phyloP scores from a whole-genome alignment of 2,329 filamentous ascomycete genomes.

The Pyricularia grisea region DNA sequence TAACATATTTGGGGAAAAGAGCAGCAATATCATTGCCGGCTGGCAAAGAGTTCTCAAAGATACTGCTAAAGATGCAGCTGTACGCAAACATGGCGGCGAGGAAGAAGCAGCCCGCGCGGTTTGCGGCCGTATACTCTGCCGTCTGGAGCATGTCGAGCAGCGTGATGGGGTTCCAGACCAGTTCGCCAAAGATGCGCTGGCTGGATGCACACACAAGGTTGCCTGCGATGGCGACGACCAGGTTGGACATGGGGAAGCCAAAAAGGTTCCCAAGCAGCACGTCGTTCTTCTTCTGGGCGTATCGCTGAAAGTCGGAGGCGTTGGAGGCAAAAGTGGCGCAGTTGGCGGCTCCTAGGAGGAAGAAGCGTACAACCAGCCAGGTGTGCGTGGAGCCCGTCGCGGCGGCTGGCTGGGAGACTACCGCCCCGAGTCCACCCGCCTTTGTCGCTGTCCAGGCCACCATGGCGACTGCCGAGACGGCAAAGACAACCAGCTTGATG shows the following conservation, averaged over 20 bases:
- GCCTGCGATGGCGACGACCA: conserved; percentile 27
- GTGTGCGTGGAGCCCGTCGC: conserved; percentile 21
- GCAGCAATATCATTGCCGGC: conserved; percentile 20
- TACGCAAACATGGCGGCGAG: conserved; percentile 8
- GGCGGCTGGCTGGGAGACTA: conserved; percentile 18
- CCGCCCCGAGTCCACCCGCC: conserved; percentile 10
- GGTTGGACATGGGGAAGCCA: conserved; percentile 28
- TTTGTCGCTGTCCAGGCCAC: conserved; percentile 7
- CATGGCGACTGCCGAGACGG: conserved; percentile 7
- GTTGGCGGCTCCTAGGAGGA: conserved; percentile 24
- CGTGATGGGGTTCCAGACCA: conserved; percentile 8
- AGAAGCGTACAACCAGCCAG: conserved; percentile 27
- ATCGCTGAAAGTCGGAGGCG: conserved; percentile 32
- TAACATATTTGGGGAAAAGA: conserved; percentile 28
- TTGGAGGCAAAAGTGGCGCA: conserved; percentile 28
- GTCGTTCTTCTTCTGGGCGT: conserved; percentile 28
- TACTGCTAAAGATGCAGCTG: conserved; percentile 3
- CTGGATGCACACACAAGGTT: conserved; percentile 12
- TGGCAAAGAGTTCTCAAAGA: conserved; percentile 11
- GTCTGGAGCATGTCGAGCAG: conserved; percentile 7
- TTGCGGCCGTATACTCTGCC: conserved; percentile 3
- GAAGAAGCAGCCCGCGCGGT: conserved; percentile 8
- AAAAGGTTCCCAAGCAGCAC: conserved; percentile 29
- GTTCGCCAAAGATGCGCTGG: conserved; percentile 8
- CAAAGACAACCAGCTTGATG: conserved; percentile 7